Base-by-base conservation (phyloP, 2,329 filamentous ascomycete species). In the Sarocladium strictum region DNA sequence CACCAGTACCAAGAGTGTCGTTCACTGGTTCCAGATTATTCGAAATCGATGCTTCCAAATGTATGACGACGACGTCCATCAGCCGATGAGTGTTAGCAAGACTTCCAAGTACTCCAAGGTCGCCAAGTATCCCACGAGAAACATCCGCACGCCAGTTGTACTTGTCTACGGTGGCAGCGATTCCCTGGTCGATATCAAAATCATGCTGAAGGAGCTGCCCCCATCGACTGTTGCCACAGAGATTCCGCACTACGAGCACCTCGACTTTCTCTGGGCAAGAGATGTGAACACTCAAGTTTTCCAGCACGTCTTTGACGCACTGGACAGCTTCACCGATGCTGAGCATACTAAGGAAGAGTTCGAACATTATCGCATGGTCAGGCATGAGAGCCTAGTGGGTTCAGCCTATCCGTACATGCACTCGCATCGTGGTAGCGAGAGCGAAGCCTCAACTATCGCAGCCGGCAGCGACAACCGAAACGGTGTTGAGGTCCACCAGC, bases 21-120 rank as follows among this genome's bases (percentile, higher is more conserved):
- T 99, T 0, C 94, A 99, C 67, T 99, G 94, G 94, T 99, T 99
- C 69, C 94, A 99, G 67, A 97, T 99, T 66, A 99, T 99, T 63
- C 87, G 94, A 60, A 97, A 93, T 64, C 89, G 90, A 63, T 91
- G 85, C 24, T 97, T 99, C 69, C 94, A 99, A 70, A 97, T 99
- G 89, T 97, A 92, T 69, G 94, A 99, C 66, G 94, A 99, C 66
- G 93, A 97, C 63, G 81, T 94, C 1, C 88, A 91, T 55, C 86
- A 86, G 26, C 87, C 87, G 0, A 76, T 96, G 57, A 83, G 84
- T 54, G 75, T 92, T 35, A 82, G 81, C 21, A 84, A 84, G 3
- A 81, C 81, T 54, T 85, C 82, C 64, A 91, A 93, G 63, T 96
- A 96, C 72, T 96, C 95, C 68, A 97, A 97, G 67, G 92, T 97